A percentile compares a stretch with the other conserved stretches of the same genome.
Conservation (phyloP, 2,329 filamentous ascomycete species). For the Cladophialophora bantiana region DNA sequence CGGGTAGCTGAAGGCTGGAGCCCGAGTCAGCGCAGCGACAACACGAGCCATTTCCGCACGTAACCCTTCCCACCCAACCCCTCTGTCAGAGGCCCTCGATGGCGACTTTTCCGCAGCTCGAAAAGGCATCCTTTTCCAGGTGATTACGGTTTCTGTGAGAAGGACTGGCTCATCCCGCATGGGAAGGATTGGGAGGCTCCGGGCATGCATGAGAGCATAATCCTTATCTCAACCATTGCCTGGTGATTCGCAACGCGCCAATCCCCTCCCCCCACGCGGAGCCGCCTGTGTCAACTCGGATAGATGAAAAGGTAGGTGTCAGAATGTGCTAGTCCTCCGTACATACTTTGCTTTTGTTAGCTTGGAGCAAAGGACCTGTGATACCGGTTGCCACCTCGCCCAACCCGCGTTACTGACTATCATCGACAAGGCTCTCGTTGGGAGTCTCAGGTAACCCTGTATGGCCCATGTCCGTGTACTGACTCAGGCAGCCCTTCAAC, state of each 20-base stretch:
- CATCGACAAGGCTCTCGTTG: too few relatives aligned
- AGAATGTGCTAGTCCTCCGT: too few relatives aligned
- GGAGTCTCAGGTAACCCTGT: too few relatives aligned
- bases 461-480: too few relatives aligned
- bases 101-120: background rate
- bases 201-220: background rate
- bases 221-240: background rate
- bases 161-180: background rate
- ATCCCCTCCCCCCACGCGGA: background rate
- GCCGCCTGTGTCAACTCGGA: background rate
- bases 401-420: too few relatives aligned
- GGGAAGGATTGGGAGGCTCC: background rate
- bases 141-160: background rate
- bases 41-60: background rate
- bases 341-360: too few relatives aligned
- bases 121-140: background rate
- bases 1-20: background rate
- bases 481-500: too few relatives aligned
- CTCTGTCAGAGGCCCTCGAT: background rate
- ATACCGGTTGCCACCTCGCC: too few relatives aligned
- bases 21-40: background rate
- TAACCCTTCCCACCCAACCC: background rate
- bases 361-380: too few relatives aligned
- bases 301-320: background rate
- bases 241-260: background rate